Percentiles rank a stretch among this genome's conserved stretches.
phyloP scores from a whole-genome alignment of 768 basidiomycete genomes.

The Trametes maxima region DNA sequence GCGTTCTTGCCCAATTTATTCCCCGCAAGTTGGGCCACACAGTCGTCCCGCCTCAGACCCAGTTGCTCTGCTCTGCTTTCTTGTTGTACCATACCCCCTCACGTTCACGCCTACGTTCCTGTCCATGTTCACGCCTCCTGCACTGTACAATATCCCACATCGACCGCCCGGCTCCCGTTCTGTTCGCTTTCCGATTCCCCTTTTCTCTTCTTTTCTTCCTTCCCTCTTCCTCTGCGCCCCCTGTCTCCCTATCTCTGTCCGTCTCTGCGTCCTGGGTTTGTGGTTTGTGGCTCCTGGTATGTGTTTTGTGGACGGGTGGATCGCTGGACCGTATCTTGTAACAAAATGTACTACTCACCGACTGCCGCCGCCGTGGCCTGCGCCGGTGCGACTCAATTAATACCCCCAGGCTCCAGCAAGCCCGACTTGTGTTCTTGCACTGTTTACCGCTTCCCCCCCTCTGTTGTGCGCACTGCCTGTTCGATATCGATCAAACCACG shows the following conservation, averaged over 20 bases:
- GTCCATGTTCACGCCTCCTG: background rate
- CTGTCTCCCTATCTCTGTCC: background rate
- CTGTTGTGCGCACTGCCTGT: no score
- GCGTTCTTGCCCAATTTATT: background rate
- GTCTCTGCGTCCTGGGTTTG: background rate
- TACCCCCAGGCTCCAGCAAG: no score
- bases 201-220: background rate
- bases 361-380: no score
- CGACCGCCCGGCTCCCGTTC: background rate
- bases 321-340: no score
- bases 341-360: no score
- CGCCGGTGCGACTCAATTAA: no score
- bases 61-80: background rate
- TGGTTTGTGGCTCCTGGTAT: background rate
- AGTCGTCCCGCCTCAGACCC: background rate
- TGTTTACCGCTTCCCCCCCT: no score
- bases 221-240: background rate
- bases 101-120: background rate
- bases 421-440: no score
- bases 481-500: no score
- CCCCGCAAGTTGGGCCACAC: no score
- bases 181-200: background rate
- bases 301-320: background rate
- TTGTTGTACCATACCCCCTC: background rate
- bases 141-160: conserved; percentile 12